Conservation (phyloP, 164 flowering plant genomes). For the Magnolia kwangsiensis region DNA sequence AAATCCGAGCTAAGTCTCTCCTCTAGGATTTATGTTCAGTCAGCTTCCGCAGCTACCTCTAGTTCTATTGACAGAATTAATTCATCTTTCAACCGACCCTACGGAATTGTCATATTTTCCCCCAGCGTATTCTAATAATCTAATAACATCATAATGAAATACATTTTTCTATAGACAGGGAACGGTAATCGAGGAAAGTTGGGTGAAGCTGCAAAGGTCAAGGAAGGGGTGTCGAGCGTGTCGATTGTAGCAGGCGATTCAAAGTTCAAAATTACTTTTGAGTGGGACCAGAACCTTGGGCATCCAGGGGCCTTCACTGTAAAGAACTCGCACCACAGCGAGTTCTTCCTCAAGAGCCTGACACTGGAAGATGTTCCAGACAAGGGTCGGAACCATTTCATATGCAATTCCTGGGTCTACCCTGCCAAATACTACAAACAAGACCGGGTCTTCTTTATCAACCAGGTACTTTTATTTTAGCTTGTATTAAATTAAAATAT, state of each 20-base stretch:
- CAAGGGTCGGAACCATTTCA: conserved; percentile 51
- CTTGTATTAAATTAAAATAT: not conserved
- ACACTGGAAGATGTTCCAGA: conserved; percentile 69
- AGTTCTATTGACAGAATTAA: no score
- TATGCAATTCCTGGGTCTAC: conserved; percentile 88
- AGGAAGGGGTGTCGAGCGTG: conserved; percentile 57
- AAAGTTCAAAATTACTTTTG: conserved; percentile 38
- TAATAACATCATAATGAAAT: not conserved
- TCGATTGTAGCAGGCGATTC: conserved; percentile 41
- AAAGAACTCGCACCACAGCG: conserved; percentile 58
- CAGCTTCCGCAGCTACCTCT: no score
- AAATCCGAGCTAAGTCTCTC: no score
- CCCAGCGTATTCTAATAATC: no score
- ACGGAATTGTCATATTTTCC: no score
- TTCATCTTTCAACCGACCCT: no score
- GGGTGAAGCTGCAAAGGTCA: conserved; percentile 50
- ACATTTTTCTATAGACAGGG: not conserved
- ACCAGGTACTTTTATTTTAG: conserved; percentile 18
- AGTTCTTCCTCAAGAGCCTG: conserved; percentile 63
- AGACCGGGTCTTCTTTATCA: conserved; percentile 28
- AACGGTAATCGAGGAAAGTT: conserved; percentile 5
- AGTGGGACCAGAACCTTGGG: conserved; percentile 58
- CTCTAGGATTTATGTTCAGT: no score
- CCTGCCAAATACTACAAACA: conserved; percentile 49
- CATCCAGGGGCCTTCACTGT: conserved; percentile 69